Evolutionary conservation across 305 asterid genomes (phyloP).

Genomic region (Fraxinus nigra): DNA sequence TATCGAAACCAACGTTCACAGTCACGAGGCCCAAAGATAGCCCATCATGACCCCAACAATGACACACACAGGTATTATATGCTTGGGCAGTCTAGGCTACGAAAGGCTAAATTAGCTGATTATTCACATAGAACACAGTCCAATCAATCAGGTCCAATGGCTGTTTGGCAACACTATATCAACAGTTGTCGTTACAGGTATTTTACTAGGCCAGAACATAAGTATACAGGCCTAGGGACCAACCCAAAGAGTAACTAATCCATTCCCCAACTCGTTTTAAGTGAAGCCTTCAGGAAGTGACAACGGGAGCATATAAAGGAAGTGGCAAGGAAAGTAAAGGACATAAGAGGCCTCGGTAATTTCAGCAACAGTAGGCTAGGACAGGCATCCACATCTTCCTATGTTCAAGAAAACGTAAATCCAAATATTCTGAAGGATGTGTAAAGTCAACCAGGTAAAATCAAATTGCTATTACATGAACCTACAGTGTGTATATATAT

Average conservation of each 20-base stretch:
- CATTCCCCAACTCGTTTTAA: background rate
- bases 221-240: background rate
- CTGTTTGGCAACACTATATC: background rate
- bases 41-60: background rate
- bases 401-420: background rate
- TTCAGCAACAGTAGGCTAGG: background rate
- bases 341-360: background rate
- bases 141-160: background rate
- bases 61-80: background rate
- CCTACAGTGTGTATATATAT: background rate
- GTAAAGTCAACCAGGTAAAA: background rate
- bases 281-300: background rate
- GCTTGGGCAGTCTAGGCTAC: background rate
- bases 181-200: background rate
- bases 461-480: background rate
- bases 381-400: slow-evolving; percentile 1
- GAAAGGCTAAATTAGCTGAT: background rate
- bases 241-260: background rate
- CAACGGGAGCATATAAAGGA: background rate
- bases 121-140: background rate
- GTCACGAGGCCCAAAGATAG: background rate
- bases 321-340: background rate
- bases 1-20: background rate
- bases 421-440: background rate
- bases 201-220: background rate